Percentiles rank a stretch among this genome's conserved stretches.
phyloP scores from a whole-genome alignment of 495 filamentous ascomycete genomes.

The Pyronema omphalodes region DNA sequence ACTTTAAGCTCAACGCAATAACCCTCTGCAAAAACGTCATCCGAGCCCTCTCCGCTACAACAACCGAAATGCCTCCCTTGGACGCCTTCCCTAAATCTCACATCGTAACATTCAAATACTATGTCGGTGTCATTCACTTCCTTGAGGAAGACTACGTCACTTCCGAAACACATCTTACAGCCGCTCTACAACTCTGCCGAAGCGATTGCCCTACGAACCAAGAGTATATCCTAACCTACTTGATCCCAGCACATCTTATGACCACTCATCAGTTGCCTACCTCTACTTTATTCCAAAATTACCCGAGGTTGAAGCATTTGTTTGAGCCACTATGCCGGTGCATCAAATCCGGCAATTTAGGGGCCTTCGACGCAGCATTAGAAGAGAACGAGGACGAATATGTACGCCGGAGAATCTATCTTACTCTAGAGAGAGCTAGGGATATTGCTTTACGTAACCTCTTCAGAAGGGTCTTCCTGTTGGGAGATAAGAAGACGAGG shows the following conservation, averaged over 20 bases:
- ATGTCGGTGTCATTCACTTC: constrained; percentile 73
- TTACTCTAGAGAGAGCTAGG: constrained; percentile 77
- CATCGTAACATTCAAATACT: constrained; percentile 92
- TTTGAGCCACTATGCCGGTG: constrained; percentile 58
- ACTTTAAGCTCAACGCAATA: constrained; percentile 52
- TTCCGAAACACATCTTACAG: constrained; percentile 63
- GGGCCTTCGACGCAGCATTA: constrained; percentile 69
- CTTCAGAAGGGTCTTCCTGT: constrained; percentile 74
- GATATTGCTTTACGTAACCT: constrained; percentile 83
- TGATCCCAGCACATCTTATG: constrained; percentile 78
- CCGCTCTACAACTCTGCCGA: constrained; percentile 63
- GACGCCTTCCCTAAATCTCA: constrained; percentile 67
- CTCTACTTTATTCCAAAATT: constrained; percentile 45
- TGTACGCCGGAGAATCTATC: constrained; percentile 84
- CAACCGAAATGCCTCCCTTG: constrained; percentile 57
- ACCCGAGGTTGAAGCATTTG: constrained; percentile 56
- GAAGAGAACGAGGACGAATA: constrained; percentile 66
- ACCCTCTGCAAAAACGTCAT: constrained; percentile 81
- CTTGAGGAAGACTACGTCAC: constrained; percentile 76
- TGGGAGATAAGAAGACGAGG: constrained; percentile 59
- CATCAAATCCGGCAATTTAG: constrained; percentile 66
- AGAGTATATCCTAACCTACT: constrained; percentile 88
- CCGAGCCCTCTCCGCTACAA: constrained; percentile 53
- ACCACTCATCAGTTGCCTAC: constrained; percentile 72
- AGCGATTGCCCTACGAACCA: constrained; percentile 47